Evolutionary conservation across 257 asterid species (phyloP), one percentile per base, ranked within the genome.

Genomic region (Paulownia fortunei): DNA sequence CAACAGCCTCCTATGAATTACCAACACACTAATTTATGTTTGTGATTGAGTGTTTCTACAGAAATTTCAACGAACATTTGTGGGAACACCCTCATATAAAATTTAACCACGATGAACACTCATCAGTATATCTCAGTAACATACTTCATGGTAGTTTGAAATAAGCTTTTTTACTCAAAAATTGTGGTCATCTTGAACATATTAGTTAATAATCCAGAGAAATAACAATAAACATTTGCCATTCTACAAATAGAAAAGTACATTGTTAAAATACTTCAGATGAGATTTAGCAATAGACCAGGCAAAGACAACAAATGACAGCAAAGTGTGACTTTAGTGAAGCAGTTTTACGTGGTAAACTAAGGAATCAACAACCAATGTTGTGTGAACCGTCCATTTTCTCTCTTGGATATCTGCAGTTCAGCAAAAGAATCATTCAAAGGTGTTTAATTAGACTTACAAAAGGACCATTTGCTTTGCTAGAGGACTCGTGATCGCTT

Each of bases 401-500:
- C 34, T 61, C 77, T 41, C 55, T 68, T 46, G 62, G 56, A 41
- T 52, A 51, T 16, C 42, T 30, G 3, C 24, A 69, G 63, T 15
- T 30, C 3, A 12, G 39, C 46, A 27, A 24, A 62, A 27, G 70
- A 62, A 39, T 55, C 44, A 52, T 41, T 2, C 32, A 24, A 41
- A 55, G 42, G 74, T 52, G 15, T 36, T 54, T 16, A 51, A 51
- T 39, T 65, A 52, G 68, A 79, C 79, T 79, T 79, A 79, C 82
- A 67, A 56, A 78, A 36, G 79, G 63, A 73, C 84, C 84, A 76
- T 81, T 82, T 49, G 70, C 83, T 37, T 39, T 47, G 70, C 67
- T 68, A 66, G 84, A 76, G 42, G 78, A 49, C 27, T 75, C 87
- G 27, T 47, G 74, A 76, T 52, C 75, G 84, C 76, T 66, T 61